A percentile compares a stretch with the other conserved stretches of the same genome.
These are phyloP conservation scores for Penicillium oxalicum DNA, from an alignment of 2,329 filamentous ascomycete genomes.

Conservation along the genomic window DNA sequence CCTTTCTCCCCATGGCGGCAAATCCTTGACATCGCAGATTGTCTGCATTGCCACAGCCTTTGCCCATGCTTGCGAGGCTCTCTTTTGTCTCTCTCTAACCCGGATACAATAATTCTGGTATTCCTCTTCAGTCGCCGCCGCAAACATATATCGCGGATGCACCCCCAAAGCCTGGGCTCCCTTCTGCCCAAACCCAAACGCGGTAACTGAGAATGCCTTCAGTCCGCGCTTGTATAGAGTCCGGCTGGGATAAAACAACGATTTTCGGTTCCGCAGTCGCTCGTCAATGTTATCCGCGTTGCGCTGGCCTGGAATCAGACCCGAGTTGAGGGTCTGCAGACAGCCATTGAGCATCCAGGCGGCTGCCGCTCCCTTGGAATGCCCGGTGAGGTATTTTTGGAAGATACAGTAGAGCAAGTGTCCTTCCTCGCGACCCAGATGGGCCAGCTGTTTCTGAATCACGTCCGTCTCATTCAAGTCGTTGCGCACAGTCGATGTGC, in stretches of 20 bases:
- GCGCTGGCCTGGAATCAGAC: constrained; percentile 86
- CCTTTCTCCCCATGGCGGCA: neutral
- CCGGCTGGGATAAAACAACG: neutral
- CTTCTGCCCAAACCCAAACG: neutral
- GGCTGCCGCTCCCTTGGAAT: constrained; percentile 95
- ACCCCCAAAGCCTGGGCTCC: neutral
- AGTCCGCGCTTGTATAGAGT: neutral
- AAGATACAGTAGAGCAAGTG: too few species aligned
- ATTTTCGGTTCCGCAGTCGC: too few species aligned
- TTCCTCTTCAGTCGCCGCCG: neutral
- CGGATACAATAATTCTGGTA: neutral
- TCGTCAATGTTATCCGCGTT: constrained; percentile 90
- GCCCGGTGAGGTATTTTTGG: constrained; percentile 94
- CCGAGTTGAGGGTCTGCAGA: constrained; percentile 84
- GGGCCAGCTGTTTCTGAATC: neutral
- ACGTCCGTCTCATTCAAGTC: neutral
- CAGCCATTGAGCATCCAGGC: constrained; percentile 99
- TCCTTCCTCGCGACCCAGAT: neutral
- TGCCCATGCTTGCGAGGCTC: neutral
- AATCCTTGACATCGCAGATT: neutral
- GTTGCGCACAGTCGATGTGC: neutral
- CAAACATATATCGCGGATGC: neutral
- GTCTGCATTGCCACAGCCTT: neutral
- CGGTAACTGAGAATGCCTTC: neutral
- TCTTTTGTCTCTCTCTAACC: neutral